phyloP scores from a whole-genome alignment of 345 rosid species.

The Boechera retrofracta region DNA sequence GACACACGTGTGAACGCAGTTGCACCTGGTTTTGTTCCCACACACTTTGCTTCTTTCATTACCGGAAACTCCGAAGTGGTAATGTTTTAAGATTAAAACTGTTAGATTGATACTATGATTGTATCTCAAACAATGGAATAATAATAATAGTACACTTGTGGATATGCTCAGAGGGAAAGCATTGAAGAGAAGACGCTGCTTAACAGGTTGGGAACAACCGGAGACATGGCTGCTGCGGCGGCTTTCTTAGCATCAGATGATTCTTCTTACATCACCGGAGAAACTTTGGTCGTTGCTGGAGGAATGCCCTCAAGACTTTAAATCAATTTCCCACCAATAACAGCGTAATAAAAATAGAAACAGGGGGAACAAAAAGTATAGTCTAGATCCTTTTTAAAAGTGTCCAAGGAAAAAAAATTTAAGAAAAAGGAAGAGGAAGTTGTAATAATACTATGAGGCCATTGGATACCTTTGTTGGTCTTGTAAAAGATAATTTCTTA shows the following conservation, averaged over 20 bases:
- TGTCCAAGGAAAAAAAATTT: too few species aligned
- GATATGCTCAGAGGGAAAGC: constrained; percentile 50
- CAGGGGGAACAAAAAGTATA: background rate
- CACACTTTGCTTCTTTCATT: constrained; percentile 69
- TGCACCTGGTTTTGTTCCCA: constrained; percentile 95
- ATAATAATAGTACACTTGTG: background rate
- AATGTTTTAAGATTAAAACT: constrained; percentile 36
- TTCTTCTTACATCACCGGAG: constrained; percentile 78
- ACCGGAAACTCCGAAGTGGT: constrained; percentile 55
- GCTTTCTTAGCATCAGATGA: constrained; percentile 89
- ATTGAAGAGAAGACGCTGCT: constrained; percentile 65
- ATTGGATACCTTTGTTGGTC: too few species aligned
- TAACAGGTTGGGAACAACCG: constrained; percentile 74
- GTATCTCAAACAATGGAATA: background rate
- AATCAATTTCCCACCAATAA: background rate
- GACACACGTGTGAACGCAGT: constrained; percentile 79
- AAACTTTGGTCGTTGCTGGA: constrained; percentile 80
- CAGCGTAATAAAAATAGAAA: background rate
- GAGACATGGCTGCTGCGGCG: constrained; percentile 74
- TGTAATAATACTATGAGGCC: too few species aligned
- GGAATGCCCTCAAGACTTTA: constrained; percentile 82
- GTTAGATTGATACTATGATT: background rate
- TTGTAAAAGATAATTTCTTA: too few species aligned
- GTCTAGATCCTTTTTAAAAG: too few species aligned
- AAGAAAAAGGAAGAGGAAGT: too few species aligned